These are phyloP conservation scores for Kodamaea nitidulidarum DNA, from an alignment of 805 yeast genomes.

Conservation along the genomic window DNA sequence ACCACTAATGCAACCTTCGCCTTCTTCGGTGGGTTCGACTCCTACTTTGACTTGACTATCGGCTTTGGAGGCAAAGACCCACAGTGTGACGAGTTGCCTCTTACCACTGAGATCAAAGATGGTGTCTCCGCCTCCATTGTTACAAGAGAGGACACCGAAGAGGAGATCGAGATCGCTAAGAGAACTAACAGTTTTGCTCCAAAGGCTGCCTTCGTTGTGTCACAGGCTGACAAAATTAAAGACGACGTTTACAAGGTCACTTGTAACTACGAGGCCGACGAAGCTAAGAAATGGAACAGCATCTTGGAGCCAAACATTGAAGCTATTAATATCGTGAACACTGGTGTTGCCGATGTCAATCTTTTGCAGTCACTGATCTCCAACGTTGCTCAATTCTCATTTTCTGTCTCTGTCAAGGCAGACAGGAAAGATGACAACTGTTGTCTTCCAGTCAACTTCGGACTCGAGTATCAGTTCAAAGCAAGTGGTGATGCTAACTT, in stretches of 20 bases:
- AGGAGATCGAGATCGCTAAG: conserved; percentile 9
- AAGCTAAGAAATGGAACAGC: conserved; percentile 15
- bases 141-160: conserved; percentile 10
- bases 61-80: conserved; percentile 1
- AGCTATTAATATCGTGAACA: conserved; percentile 17
- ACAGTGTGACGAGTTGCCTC: conserved; percentile 6
- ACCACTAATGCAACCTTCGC: conserved; percentile 10
- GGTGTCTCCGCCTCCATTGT: conserved; percentile 1
- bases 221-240: conserved; percentile 18
- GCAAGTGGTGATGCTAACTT: conserved; percentile 7
- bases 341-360: conserved; percentile 18
- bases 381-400: conserved; percentile 14
- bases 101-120: conserved; percentile 4
- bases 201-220: conserved; percentile 22
- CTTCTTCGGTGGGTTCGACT: conserved; percentile 1
- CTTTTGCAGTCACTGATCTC: conserved; percentile 5
- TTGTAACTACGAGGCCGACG: conserved; percentile 21
- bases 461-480: conserved; percentile 15
- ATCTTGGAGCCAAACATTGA: conserved; percentile 15
- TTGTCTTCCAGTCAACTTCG: conserved; percentile 24
- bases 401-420: conserved; percentile 20
- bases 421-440: conserved; percentile 14
- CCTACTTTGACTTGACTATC: conserved; percentile 5
- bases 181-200: conserved; percentile 14
- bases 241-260: conserved; percentile 19